Conservation (phyloP, 2,329 filamentous ascomycete genomes). For the Seiridium cupressi region DNA sequence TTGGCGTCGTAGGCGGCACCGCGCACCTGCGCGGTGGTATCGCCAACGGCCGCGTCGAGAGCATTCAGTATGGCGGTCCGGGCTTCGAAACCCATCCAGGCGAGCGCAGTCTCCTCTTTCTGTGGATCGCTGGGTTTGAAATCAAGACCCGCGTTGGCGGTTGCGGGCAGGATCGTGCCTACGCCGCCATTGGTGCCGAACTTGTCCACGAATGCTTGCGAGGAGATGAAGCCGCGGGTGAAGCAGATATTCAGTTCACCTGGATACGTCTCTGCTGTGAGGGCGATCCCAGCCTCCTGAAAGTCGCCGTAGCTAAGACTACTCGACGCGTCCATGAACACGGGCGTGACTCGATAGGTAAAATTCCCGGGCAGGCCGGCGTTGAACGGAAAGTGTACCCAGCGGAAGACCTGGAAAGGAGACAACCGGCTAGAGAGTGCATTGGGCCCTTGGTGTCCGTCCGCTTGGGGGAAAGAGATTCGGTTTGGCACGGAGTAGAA, state of each 20-base stretch:
- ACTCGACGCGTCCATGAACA: not conserved
- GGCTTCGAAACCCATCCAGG: slow-evolving; percentile 1
- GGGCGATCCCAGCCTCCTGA: not conserved
- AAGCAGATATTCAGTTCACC: slow-evolving; percentile 1
- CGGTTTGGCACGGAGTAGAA: not conserved
- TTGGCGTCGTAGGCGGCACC: not conserved
- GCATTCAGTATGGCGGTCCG: not conserved
- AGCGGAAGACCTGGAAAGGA: not conserved
- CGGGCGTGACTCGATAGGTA: not conserved
- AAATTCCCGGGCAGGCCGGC: not conserved
- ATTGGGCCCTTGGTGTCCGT: not conserved
- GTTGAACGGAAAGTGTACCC: slow-evolving; percentile 1
- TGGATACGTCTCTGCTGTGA: not conserved
- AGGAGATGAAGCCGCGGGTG: not conserved
- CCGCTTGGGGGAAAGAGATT: not conserved
- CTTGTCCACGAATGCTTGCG: not conserved
- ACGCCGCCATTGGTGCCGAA: not conserved
- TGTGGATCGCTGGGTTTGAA: not conserved
- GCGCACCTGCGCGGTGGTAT: not conserved
- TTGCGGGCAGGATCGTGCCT: not conserved
- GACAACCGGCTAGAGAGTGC: not conserved
- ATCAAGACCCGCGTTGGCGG: not conserved
- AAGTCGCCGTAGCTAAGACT: not conserved
- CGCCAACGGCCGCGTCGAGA: not conserved
- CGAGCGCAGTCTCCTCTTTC: not conserved